Conservation (phyloP, 73 alveolate species). For the Paramecium primaurelia region DNA sequence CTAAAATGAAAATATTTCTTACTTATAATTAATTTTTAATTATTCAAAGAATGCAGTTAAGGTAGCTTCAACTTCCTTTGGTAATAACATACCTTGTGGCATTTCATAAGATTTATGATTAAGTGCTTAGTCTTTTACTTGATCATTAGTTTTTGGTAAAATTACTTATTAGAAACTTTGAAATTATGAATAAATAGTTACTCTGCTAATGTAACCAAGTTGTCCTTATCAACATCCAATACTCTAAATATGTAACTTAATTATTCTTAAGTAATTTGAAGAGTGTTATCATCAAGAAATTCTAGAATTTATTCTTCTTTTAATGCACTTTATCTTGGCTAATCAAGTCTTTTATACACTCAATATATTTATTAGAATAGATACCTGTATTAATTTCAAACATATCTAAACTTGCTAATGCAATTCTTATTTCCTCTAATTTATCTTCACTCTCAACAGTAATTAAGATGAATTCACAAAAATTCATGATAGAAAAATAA, state of each 20-base stretch:
- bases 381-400: conserved; percentile 12
- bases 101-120: not conserved
- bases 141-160: not conserved
- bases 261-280: not conserved
- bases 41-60: not conserved
- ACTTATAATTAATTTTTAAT: not conserved
- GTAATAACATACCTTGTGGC: not conserved
- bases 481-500: not conserved
- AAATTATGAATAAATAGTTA: not conserved
- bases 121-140: not conserved
- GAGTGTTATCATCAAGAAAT: not conserved
- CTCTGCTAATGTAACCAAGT: not conserved
- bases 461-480: not conserved
- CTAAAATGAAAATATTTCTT: not conserved
- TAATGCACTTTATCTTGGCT: not conserved
- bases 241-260: not conserved
- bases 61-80: not conserved
- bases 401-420: not conserved
- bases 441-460: not conserved
- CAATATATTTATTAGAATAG: not conserved
- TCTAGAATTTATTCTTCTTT: not conserved
- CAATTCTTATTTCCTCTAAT: not conserved
- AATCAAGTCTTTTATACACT: conserved; percentile 26
- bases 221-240: not conserved
- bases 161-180: not conserved